Evolutionary conservation across 495 filamentous ascomycete species (phyloP).

Genomic region (Emericellopsis terricola): DNA sequence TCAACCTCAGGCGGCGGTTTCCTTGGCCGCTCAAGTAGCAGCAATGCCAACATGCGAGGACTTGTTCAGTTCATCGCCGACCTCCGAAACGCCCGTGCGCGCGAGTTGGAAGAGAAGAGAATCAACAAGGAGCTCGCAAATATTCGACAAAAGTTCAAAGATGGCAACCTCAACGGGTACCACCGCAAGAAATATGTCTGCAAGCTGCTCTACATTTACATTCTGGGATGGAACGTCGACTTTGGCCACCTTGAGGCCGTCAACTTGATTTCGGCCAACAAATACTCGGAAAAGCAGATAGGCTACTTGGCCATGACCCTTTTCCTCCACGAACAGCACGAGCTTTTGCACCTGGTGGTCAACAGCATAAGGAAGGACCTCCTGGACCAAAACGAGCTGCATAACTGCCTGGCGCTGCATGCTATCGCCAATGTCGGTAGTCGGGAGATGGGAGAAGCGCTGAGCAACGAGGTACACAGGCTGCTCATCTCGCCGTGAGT

Average conservation of each 20-base stretch:
- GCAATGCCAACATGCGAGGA: conserved; percentile 58
- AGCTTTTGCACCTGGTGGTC: conserved; percentile 86
- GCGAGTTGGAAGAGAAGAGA: conserved; percentile 94
- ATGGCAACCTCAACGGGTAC: conserved; percentile 82
- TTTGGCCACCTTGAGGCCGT: conserved; percentile 98
- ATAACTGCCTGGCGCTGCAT: conserved; percentile 95
- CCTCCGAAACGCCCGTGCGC: conserved; percentile 79
- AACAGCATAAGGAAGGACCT: conserved; percentile 98
- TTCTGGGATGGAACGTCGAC: conserved; percentile 97
- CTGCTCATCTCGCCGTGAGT: conserved; percentile 89
- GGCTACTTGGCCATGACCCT: conserved; percentile 95
- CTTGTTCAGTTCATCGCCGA: conserved; percentile 98
- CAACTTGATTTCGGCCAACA: conserved; percentile 87
- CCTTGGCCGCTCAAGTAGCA: conserved; percentile 39
- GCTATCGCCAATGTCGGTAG: conserved; percentile 97
- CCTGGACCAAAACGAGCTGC: conserved; percentile 84
- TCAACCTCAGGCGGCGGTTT: conserved; percentile 37
- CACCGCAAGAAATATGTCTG: conserved; percentile 99
- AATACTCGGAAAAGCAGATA: conserved; percentile 99
- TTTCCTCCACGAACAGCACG: conserved; percentile 93
- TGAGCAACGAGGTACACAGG: conserved; percentile 85
- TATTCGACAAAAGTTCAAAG: conserved; percentile 80
- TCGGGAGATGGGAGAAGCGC: conserved; percentile 88
- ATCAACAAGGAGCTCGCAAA: conserved; percentile 99
- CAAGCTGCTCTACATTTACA: conserved; percentile 99